phyloP scores from a whole-genome alignment of 495 filamentous ascomycete genomes.

The Penicillium nucicola region DNA sequence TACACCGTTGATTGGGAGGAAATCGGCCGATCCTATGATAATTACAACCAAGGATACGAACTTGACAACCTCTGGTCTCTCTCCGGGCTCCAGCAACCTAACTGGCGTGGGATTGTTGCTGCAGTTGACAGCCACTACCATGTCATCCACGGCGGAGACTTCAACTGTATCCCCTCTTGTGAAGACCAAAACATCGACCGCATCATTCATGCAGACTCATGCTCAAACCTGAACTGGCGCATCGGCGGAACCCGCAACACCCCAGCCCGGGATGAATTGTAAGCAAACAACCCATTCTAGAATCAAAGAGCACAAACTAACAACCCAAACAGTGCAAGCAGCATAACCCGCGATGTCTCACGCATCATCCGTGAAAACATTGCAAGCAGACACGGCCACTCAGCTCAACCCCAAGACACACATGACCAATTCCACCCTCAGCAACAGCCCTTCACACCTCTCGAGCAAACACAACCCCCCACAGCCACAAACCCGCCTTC shows the following conservation, averaged over 20 bases:
- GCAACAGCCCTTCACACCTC: slow-evolving; percentile 12
- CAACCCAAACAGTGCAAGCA: slow-evolving; percentile 32
- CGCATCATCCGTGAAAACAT: slow-evolving; percentile 42
- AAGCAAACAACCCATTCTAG: slow-evolving; percentile 11
- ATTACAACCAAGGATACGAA: slow-evolving; percentile 39
- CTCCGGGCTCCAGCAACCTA: slow-evolving; percentile 42
- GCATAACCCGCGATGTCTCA: slow-evolving; percentile 42
- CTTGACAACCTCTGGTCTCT: slow-evolving; percentile 43
- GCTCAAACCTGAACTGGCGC: slow-evolving; percentile 33
- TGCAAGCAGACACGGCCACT: slow-evolving; percentile 22
- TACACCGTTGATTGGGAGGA: slow-evolving; percentile 40
- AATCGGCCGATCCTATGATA: slow-evolving; percentile 34
- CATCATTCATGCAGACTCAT: slow-evolving; percentile 32
- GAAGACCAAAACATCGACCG: slow-evolving; percentile 35
- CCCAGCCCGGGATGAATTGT: slow-evolving; percentile 42
- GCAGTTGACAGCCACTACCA: slow-evolving; percentile 48
- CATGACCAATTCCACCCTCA: slow-evolving; percentile 13
- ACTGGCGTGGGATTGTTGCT: slow-evolving; percentile 45
- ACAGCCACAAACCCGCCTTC: slow-evolving; percentile 2
- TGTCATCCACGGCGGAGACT: slow-evolving; percentile 33
- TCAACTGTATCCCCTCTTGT: slow-evolving; percentile 27
- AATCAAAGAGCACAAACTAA: slow-evolving; percentile 8
- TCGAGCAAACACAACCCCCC: slow-evolving; percentile 1
- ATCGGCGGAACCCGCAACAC: slow-evolving; percentile 29
- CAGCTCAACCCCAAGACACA: slow-evolving; percentile 11